Percentiles rank a stretch among this genome's conserved stretches.
Evolutionary conservation across 495 filamentous ascomycete species (phyloP).

Genomic region (Penicillium psychrofluorescens): DNA sequence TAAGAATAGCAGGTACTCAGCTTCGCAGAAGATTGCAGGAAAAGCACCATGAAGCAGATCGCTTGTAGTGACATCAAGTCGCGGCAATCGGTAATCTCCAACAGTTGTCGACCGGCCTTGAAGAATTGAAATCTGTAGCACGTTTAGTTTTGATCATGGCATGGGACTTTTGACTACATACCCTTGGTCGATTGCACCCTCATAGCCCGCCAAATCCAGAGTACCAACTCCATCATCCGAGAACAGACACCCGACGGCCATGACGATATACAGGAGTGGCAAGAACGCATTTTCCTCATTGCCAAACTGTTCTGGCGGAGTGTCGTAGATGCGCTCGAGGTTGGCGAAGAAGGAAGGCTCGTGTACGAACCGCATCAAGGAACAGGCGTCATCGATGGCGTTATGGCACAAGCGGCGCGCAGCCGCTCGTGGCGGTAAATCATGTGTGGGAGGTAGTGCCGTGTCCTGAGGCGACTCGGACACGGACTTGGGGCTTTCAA

Average conservation of each 20-base stretch:
- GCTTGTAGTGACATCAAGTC: constrained; percentile 81
- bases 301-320: constrained; percentile 56
- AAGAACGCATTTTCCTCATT: constrained; percentile 75
- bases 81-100: constrained; percentile 88
- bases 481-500: constrained; percentile 66
- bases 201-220: constrained; percentile 53
- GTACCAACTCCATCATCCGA: constrained; percentile 40
- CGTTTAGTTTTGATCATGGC: no score
- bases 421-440: constrained; percentile 63
- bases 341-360: constrained; percentile 73
- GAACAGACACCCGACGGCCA: constrained; percentile 86
- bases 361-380: constrained; percentile 81
- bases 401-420: constrained; percentile 66
- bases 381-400: constrained; percentile 76
- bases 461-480: constrained; percentile 54
- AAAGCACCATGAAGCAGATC: constrained; percentile 86
- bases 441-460: constrained; percentile 45
- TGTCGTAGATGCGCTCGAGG: constrained; percentile 75
- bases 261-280: constrained; percentile 72
- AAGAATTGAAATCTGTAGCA: constrained; percentile 72
- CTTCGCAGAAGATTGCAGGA: constrained; percentile 85
- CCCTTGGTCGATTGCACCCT: constrained; percentile 74
- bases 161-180: constrained; percentile 26
- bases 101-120: constrained; percentile 65
- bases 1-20: constrained; percentile 91